Evolutionary conservation across 2,329 filamentous ascomycete genomes (phyloP).

Genomic region (Monosporascus sp.): DNA sequence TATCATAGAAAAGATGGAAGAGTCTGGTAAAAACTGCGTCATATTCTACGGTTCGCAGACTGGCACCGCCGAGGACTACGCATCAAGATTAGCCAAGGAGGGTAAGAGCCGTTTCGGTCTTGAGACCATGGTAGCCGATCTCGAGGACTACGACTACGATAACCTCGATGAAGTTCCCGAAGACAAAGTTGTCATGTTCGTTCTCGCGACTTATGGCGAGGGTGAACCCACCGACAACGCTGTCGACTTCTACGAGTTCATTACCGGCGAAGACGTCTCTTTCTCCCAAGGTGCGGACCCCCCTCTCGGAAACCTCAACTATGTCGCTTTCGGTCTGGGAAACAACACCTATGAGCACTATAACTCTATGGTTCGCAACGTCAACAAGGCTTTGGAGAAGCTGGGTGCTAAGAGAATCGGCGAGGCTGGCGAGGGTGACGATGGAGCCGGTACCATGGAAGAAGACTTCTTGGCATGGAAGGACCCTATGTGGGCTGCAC

Average conservation of each 20-base stretch:
- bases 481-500: slow-evolving; percentile 93
- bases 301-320: slow-evolving; percentile 78
- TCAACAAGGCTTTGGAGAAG: slow-evolving; percentile 74
- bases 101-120: slow-evolving; percentile 93
- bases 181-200: slow-evolving; percentile 91
- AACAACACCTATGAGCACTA: slow-evolving; percentile 99
- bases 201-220: slow-evolving; percentile 95
- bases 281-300: slow-evolving; percentile 74
- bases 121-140: slow-evolving; percentile 95
- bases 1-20: slow-evolving; percentile 93
- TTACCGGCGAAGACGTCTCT: slow-evolving; percentile 71
- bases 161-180: slow-evolving; percentile 83
- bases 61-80: slow-evolving; percentile 96
- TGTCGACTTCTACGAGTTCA: slow-evolving; percentile 97
- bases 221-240: slow-evolving; percentile 98
- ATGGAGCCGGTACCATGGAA: slow-evolving; percentile 98
- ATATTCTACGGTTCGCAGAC: slow-evolving; percentile 99
- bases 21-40: slow-evolving; percentile 93
- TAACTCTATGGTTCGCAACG: slow-evolving; percentile 95
- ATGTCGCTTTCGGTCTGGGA: slow-evolving; percentile 90
- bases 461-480: slow-evolving; percentile 99
- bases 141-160: slow-evolving; percentile 97
- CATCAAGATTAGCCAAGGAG: slow-evolving; percentile 92
- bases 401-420: slow-evolving; percentile 82
- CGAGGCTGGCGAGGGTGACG: slow-evolving; percentile 87